phyloP scores from a whole-genome alignment of 179 eudicot genomes.

The Nepenthes alata region DNA sequence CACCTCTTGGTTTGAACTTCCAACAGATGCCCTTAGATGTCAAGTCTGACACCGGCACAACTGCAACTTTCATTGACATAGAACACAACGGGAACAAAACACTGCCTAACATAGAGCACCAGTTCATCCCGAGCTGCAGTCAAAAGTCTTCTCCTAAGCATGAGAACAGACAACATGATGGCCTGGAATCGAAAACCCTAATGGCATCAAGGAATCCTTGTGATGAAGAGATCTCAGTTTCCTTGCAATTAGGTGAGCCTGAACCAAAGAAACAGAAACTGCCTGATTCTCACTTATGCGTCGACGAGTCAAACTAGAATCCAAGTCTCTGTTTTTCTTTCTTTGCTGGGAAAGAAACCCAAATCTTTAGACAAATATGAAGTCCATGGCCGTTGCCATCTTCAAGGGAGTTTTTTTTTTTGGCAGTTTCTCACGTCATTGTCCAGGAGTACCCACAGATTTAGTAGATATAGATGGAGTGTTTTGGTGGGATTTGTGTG shows the following conservation, averaged over 20 bases:
- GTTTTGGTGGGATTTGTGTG: too few species aligned
- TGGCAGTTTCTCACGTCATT: too few species aligned
- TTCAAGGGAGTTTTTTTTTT: too few species aligned
- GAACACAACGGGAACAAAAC: slow-evolving; percentile 28
- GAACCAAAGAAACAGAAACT: slow-evolving; percentile 57
- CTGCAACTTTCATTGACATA: slow-evolving; percentile 51
- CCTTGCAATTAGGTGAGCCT: slow-evolving; percentile 77
- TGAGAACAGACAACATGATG: slow-evolving; percentile 29
- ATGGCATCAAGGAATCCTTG: slow-evolving; percentile 55
- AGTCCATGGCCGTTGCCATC: too few species aligned
- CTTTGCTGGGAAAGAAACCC: too few species aligned
- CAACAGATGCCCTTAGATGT: slow-evolving; percentile 53
- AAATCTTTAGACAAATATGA: too few species aligned
- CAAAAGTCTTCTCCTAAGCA: slow-evolving; percentile 47
- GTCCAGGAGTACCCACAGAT: too few species aligned
- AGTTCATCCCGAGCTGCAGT: slow-evolving; percentile 67
- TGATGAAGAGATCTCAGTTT: slow-evolving; percentile 54
- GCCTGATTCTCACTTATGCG: too few species aligned
- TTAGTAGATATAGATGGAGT: too few species aligned
- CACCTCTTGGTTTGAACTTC: slow-evolving; percentile 68
- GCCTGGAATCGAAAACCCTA: slow-evolving; percentile 42
- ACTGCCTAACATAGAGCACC: slow-evolving; percentile 64
- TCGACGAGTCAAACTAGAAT: too few species aligned
- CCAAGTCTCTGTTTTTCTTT: too few species aligned
- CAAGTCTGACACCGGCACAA: slow-evolving; percentile 49